Base-by-base conservation (phyloP, 331 rosid species). In the Rhamnella rubrinervis region DNA sequence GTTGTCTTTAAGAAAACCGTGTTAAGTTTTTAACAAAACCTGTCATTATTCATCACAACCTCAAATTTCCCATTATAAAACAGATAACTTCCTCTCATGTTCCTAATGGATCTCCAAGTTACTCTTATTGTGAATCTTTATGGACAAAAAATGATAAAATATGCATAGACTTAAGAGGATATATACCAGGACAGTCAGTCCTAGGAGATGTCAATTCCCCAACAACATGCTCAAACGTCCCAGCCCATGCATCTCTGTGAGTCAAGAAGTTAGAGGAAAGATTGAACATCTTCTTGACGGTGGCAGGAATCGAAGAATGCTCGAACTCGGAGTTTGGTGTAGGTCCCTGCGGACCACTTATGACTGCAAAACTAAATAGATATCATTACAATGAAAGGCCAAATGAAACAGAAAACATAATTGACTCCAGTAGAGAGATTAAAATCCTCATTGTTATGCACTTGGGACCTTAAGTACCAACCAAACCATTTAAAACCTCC, bases 161-260 rank as follows among this genome's bases (percentile, higher is more conserved):
- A 67, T 61, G 50, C 50, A 55, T 46, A 31, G 39, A 65, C 13
- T 35, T 7, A 18, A 21, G 25, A 21, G 55, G 51, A 62, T 20
- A n/a, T 52, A 65, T 80, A 92, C 99, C 93, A 63, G 97, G 97
- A 76, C 99, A 95, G 73, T 95, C 97, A 0, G 99, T 91, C 81
- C 99, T 86, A 0, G 99, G 93, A n/a, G 93, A 78, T 51, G 78
- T 84, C 23, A 87, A 72, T 40, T 89, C 86, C 38, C 87, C 93
- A 49, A 95, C 84, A 66, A 91, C 70, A 26, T 82, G 80, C 80
- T 95, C 99, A 66, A 95, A 95, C 56, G 97, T 95, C 35, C 96
- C 99, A 18, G 99, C 97, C 99, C 99, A 95, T 41, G 99, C 97
- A 68, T 91, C 97, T 81, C 97, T 87, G 75, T 89, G 97, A 55